Evolutionary conservation across 345 rosid species (phyloP).

Genomic region (Eucalyptus sp.): DNA sequence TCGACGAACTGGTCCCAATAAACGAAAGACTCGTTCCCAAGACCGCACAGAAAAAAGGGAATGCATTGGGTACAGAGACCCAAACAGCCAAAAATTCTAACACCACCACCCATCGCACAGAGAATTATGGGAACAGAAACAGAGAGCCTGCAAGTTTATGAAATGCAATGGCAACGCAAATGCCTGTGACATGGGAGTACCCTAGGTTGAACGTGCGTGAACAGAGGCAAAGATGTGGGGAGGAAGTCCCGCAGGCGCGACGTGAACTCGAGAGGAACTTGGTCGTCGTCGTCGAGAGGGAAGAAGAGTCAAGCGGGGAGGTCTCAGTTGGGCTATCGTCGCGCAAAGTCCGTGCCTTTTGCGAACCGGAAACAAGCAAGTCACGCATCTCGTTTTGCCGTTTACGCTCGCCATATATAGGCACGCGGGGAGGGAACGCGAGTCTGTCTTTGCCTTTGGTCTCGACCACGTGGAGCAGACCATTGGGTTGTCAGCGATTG

Average conservation of each 20-base stretch:
- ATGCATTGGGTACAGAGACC: background rate
- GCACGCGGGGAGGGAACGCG: background rate
- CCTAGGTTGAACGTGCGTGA: background rate
- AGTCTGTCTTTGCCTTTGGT: background rate
- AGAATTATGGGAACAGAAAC: background rate
- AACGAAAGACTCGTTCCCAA: background rate
- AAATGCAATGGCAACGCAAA: background rate
- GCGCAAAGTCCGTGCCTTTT: background rate
- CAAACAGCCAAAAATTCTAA: background rate
- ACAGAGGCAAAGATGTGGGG: background rate
- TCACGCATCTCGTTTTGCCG: background rate
- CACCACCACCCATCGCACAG: background rate
- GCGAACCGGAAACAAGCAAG: background rate
- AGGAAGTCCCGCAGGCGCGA: background rate
- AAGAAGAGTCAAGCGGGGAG: background rate
- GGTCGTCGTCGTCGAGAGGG: background rate
- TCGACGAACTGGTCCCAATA: background rate
- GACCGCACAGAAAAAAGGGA: background rate
- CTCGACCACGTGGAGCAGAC: slow-evolving; percentile 44
- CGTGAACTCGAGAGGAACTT: background rate
- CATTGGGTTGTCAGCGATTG: background rate
- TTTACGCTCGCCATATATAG: background rate
- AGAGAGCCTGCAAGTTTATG: background rate
- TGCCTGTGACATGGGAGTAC: background rate
- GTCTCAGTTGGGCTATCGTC: background rate